Base-by-base conservation (phyloP, 2,329 filamentous ascomycete genomes). In the Curvularia sp. region DNA sequence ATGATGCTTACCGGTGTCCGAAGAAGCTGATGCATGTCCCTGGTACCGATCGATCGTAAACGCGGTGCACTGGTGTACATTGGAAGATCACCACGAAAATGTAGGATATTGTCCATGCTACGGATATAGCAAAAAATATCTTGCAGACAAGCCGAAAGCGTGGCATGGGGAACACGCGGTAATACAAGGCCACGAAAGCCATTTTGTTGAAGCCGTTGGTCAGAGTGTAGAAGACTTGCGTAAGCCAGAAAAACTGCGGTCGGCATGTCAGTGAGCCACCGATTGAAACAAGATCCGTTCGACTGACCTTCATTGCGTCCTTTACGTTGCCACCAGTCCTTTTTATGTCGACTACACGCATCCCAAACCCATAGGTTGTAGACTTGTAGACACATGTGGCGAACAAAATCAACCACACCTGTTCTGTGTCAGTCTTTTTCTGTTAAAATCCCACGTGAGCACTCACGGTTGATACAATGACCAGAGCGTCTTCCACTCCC, bases 201-300 rank as follows among this genome's bases (percentile, higher is more conserved):
- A 72, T 64, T 45, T 72, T 70, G 54, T 67, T 70, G 55, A 70
- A 65, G 34, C 60, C 63, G 25, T 68, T 72, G 15, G 64, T 64
- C 18, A 70, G 56, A 6, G 55, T 66, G 57, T 71, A 71, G 56
- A 71, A 69, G 2, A 61, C 27, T 15, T 68, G 63, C 1, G 68
- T 65, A 9, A 68, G 49, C 59, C 64, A 72, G 57, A 71, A 72
- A 30, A 52, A 66, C 68, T 71, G 43, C 3, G 19, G 19, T 15
- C 23, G 3, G 18, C 2, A 18, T 28, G 42, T 60, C 21, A 55
- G 50, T 21, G 9, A 18, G n/a, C 7, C 41, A 43, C 6, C n/a
- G 15, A 7, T 21, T 3, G 19, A 5, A 25, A 25, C 19, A 8
- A 18, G 10, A 13, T 46, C 41, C 5, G 10, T 15, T 25, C 2